Base-by-base conservation (phyloP, 495 filamentous ascomycete genomes). In the Penicillium desertorum region DNA sequence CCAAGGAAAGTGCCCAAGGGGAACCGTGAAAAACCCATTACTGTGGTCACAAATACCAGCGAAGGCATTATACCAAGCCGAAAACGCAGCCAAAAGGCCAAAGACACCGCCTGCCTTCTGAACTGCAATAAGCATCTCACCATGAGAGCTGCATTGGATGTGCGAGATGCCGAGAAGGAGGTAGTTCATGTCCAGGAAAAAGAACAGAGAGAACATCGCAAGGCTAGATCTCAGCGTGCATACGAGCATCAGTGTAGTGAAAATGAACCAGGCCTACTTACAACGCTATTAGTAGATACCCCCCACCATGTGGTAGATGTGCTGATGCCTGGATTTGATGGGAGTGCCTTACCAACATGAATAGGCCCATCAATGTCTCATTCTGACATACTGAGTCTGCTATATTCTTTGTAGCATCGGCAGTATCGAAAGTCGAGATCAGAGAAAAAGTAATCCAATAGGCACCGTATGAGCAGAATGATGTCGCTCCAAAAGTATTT, bases 401-500 rank as follows among this genome's bases (percentile, higher is more conserved):
- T 3, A 63, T 59, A 8, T 56, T 51, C 61, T 84, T 84, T 0
- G 67, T 70, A 37, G 85, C 82, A 20, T 76, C 67, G 62, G 85
- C 82, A 27, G 79, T 83, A 32, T 83, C 77, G 0, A 89, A 84
- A n/a, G 88, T 91, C 52, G 92, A 79, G 57, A 92, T 80, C 73
- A 95, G 84, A 57, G 79, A 90, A 64, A 85, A 89, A 37, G 88
- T 82, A 62, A 96, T 83, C 91, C 91, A 96, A 83, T 95, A 96
- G 54, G 90, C 91, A 47, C 92, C 91, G 69, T 89, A 96, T 0
- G 92, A 96, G 5, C 88, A 90, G 49, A 96, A 83, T 4, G 92
- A 89, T n/a, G 91, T 96, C 20, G 91, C 91, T 80, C 89, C 91
- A 54, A 96, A 96, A 14, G 91, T 94, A 78, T 92, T 95, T 54